phyloP scores from a whole-genome alignment of 805 yeast genomes.

The Henningerozyma blattae region DNA sequence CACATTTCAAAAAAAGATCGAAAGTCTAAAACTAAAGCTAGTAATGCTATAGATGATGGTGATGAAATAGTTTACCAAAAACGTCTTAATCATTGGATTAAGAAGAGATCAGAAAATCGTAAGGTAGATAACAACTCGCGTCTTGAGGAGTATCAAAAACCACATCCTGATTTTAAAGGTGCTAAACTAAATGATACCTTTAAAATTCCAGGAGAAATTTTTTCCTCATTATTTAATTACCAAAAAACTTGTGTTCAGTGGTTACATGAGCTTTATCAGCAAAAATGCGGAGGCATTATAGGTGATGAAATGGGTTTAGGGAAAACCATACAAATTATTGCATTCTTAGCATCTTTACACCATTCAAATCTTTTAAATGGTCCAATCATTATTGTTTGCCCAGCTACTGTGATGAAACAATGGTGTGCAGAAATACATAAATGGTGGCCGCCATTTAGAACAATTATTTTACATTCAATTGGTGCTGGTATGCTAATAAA shows the following conservation, averaged over 20 bases:
- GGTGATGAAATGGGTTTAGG: constrained; percentile 99
- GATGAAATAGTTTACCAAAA: constrained; percentile 51
- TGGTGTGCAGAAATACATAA: constrained; percentile 95
- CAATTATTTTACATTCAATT: constrained; percentile 79
- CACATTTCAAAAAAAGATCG: constrained; percentile 2
- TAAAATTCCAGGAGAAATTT: constrained; percentile 81
- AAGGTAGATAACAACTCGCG: constrained; percentile 11
- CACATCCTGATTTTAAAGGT: constrained; percentile 70
- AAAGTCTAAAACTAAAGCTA: constrained; percentile 14
- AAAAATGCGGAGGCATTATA: constrained; percentile 85
- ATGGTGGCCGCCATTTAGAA: constrained; percentile 96
- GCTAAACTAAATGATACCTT: constrained; percentile 61
- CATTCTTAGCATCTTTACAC: constrained; percentile 84
- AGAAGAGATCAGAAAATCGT: constrained; percentile 34
- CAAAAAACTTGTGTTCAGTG: constrained; percentile 96
- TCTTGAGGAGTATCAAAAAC: constrained; percentile 51
- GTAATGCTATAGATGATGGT: constrained; percentile 58
- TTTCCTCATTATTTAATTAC: constrained; percentile 76
- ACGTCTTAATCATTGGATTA: constrained; percentile 51
- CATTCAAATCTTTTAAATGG: constrained; percentile 62
- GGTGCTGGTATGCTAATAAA: constrained; percentile 67
- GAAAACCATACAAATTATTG: constrained; percentile 83
- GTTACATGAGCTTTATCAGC: constrained; percentile 89
- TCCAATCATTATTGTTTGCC: constrained; percentile 84
- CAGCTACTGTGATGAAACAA: constrained; percentile 91